Base-by-base conservation (phyloP, 129 eudicot species). In the Flaveria robusta region DNA sequence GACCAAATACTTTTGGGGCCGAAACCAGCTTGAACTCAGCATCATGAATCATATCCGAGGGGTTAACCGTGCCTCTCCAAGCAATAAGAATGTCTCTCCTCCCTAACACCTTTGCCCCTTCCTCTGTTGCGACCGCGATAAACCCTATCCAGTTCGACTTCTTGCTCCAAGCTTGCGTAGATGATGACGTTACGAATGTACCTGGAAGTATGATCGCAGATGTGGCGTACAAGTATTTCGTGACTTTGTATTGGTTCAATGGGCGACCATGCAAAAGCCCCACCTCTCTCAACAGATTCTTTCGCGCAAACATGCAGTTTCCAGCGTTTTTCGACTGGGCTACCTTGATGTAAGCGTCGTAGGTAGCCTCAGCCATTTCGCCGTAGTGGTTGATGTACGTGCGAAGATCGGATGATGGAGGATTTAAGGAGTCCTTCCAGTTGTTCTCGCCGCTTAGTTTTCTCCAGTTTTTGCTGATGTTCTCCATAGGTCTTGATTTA, bases 91-190 rank as follows among this genome's bases (percentile, higher is more conserved):
- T 87, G 42, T 87, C 91, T 73, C 91, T 75, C 58, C 91, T 60
- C 15, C 91, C 91, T 23, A 87, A 68, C 37, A 9, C 78, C 16
- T 69, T 62, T 52, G 71, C 71, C 76, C 86, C 88, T 20, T 82
- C 81, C 26, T 87, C 91, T 0, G 79, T 77, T 7, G 81, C 74
- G 63, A 82, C 91, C 4, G 81, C 91, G 0, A 84, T 52, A 74
- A 68, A 87, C 63, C 87, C 91, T 34, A 87, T 82, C 82, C 84
- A 87, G 47, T 87, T 87, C 3, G 87, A 82, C 66, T 87, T 81
- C 64, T 68, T 84, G 76, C 83, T 74, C 88, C 91, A 87, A 7
- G 83, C 71, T 7, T 82, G 80, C 23, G 70, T 46, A 9, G 83
- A 83, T 16, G 74, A 34, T 0, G 92, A 87, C 37, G 20, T 76